phyloP scores from a whole-genome alignment of 78 protist genomes.

The Tieghemostelium lacteum region DNA sequence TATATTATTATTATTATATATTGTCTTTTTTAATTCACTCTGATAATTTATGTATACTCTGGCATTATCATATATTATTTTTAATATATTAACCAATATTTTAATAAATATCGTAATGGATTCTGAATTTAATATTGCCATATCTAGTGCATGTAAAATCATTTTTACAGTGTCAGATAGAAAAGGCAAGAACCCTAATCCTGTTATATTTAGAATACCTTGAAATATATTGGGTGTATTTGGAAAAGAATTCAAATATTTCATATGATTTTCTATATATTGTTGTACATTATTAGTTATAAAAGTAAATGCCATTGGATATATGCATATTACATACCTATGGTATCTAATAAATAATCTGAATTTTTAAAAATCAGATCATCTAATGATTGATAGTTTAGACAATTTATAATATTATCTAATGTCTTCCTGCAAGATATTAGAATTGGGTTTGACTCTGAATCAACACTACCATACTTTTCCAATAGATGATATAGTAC shows the following conservation, averaged over 20 bases:
- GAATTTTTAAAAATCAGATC: constrained; percentile 59
- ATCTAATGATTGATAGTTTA: constrained; percentile 41
- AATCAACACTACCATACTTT: constrained; percentile 25
- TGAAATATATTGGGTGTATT: constrained; percentile 65
- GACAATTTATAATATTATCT: background rate
- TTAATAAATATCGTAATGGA: constrained; percentile 28
- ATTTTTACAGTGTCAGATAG: constrained; percentile 44
- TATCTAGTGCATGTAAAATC: constrained; percentile 52
- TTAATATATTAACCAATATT: constrained; percentile 27
- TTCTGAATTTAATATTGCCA: background rate
- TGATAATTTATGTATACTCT: constrained; percentile 11
- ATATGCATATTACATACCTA: background rate
- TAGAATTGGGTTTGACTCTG: background rate
- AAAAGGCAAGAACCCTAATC: constrained; percentile 72
- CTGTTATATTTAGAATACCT: constrained; percentile 72
- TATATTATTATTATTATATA: background rate
- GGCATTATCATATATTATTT: constrained; percentile 48
- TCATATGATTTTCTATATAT: constrained; percentile 65
- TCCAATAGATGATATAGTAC: constrained; percentile 53
- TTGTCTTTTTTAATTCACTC: background rate
- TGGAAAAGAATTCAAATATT: constrained; percentile 52
- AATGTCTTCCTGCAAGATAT: constrained; percentile 7
- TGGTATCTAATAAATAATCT: constrained; percentile 53
- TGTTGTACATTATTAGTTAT: background rate
- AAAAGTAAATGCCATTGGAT: background rate